phyloP scores from a whole-genome alignment of 805 yeast genomes.

The Candida pini region DNA sequence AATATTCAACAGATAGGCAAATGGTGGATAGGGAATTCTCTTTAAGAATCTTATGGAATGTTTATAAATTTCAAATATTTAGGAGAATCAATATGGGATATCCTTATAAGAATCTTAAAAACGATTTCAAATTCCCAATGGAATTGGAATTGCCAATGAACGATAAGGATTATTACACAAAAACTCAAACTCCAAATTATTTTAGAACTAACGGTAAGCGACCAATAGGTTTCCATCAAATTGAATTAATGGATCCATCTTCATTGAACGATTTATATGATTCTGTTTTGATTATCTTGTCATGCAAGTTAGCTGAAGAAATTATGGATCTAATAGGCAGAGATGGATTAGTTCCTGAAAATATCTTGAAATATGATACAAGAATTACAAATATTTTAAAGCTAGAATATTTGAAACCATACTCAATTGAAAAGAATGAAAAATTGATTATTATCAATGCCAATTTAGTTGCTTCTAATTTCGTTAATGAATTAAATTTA shows the following conservation, averaged over 20 bases:
- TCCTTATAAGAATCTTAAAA: conserved; percentile 26
- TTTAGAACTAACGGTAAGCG: conserved; percentile 13
- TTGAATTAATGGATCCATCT: conserved; percentile 12
- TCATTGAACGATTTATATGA: conserved; percentile 17
- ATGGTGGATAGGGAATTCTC: conserved; percentile 29
- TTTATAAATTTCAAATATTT: conserved; percentile 32
- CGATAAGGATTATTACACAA: conserved; percentile 20
- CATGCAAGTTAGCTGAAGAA: conserved; percentile 29
- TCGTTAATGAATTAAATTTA: conserved; percentile 26
- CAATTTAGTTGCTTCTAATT: conserved; percentile 28
- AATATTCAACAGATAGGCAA: conserved; percentile 28
- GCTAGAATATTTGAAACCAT: conserved; percentile 12
- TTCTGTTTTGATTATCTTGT: conserved; percentile 25
- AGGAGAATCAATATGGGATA: conserved; percentile 31
- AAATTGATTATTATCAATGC: conserved; percentile 29
- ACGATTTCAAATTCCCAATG: conserved; percentile 24
- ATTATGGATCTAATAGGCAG: conserved; percentile 28
- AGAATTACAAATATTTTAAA: conserved; percentile 20
- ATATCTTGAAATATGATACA: conserved; percentile 20
- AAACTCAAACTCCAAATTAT: conserved; percentile 5
- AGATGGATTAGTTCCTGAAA: conserved; percentile 20
- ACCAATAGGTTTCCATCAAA: conserved; percentile 7
- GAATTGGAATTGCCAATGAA: conserved; percentile 31
- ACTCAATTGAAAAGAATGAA: conserved; percentile 13
- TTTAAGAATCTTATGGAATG: conserved; percentile 33